Conservation (phyloP, 2,329 filamentous ascomycete genomes). For the Trichoderma cornu-damae region DNA sequence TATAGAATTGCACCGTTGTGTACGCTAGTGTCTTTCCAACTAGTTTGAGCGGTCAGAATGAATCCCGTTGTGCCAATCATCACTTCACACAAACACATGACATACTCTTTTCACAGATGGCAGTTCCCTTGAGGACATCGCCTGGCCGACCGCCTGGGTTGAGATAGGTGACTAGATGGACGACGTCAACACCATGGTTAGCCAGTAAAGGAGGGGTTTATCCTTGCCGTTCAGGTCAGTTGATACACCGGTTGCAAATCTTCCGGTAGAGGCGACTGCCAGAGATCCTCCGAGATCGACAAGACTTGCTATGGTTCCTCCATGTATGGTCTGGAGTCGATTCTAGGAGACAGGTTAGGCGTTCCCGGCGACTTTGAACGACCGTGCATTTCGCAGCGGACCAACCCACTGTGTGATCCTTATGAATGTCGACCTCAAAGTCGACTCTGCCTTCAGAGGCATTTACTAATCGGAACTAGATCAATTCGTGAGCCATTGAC, state of each 20-base stretch:
- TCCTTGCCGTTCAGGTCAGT: slow-evolving; percentile 57
- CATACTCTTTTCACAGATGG: slow-evolving; percentile 58
- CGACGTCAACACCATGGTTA: slow-evolving; percentile 2
- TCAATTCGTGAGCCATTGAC: not conserved
- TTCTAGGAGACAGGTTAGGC: slow-evolving; percentile 47
- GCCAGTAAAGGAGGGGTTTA: not conserved
- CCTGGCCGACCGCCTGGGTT: slow-evolving; percentile 54
- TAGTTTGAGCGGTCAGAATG: slow-evolving; percentile 29
- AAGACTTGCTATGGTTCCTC: slow-evolving; percentile 73
- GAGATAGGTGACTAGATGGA: slow-evolving; percentile 54
- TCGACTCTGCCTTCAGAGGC: slow-evolving; percentile 63
- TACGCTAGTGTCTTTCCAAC: slow-evolving; percentile 61
- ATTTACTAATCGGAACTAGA: slow-evolving; percentile 61
- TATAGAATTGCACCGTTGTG: slow-evolving; percentile 55
- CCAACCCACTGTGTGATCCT: slow-evolving; percentile 63
- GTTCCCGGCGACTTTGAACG: not conserved
- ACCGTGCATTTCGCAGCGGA: too few species aligned
- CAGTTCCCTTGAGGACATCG: slow-evolving; percentile 51
- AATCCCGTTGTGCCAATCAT: too few species aligned
- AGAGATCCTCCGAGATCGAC: slow-evolving; percentile 62
- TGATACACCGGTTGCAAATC: slow-evolving; percentile 59
- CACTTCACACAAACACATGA: not conserved
- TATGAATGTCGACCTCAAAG: slow-evolving; percentile 69
- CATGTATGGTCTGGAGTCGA: slow-evolving; percentile 69
- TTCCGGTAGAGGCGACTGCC: slow-evolving; percentile 59